These are phyloP conservation scores for Stenogyne calaminthoides DNA, from an alignment of 305 asterid genomes.

Conservation along the genomic window DNA sequence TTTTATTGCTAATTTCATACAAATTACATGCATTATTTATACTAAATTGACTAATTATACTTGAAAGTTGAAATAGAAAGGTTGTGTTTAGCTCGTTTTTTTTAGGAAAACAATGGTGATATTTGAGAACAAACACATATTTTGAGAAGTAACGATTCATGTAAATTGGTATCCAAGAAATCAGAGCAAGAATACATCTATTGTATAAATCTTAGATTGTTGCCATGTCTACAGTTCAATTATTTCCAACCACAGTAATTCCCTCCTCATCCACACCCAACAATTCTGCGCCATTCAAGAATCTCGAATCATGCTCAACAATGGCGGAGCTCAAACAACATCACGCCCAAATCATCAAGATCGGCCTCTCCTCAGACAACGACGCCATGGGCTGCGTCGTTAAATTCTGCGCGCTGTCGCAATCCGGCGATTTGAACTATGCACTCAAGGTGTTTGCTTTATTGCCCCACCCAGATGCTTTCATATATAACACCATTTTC, in stretches of 20 bases:
- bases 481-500: conserved; percentile 67
- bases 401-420: conserved; percentile 53
- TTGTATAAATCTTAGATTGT: no score
- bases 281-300: conserved; percentile 32
- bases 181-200: no score
- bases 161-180: no score
- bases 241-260: conserved; percentile 31
- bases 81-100: no score
- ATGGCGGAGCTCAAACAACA: conserved; percentile 68
- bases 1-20: no score
- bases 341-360: conserved; percentile 72
- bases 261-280: conserved; percentile 31
- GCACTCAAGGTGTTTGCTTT: conserved; percentile 62
- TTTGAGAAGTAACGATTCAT: no score
- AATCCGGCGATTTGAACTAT: conserved; percentile 55
- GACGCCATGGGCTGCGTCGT: conserved; percentile 71
- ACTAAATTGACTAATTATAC: no score
- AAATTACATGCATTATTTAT: no score
- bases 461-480: conserved; percentile 76
- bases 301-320: conserved; percentile 59
- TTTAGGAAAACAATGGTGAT: no score
- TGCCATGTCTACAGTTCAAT: conserved; percentile 24
- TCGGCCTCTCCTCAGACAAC: conserved; percentile 64
- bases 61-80: no score
- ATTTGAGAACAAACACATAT: no score